Conservation (phyloP, 2,329 filamentous ascomycete species). For the Paecilomyces sp. region DNA sequence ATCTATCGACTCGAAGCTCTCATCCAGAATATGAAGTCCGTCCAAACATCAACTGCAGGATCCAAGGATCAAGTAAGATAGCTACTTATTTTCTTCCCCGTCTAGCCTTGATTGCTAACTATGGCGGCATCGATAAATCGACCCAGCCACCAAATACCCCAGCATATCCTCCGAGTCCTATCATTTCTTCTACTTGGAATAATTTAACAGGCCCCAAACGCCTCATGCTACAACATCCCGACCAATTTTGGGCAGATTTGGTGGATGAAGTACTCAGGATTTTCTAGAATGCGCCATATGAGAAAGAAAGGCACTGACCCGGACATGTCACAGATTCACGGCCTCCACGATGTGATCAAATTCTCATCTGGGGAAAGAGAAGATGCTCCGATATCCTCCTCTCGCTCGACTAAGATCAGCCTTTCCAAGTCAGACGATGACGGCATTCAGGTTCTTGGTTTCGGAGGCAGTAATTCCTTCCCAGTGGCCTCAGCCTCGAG, state of each 20-base stretch:
- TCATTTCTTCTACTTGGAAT: background rate
- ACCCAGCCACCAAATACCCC: background rate
- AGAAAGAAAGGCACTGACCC: background rate
- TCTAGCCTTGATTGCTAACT: too few relatives aligned
- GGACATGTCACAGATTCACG: background rate
- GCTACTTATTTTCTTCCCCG: too few relatives aligned
- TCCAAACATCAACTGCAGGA: background rate
- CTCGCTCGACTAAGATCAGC: background rate
- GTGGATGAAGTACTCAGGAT: background rate
- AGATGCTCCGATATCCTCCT: background rate
- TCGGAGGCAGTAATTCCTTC: background rate
- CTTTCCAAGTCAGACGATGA: background rate
- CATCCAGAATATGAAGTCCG: background rate
- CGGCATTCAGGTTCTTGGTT: background rate
- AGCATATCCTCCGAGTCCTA: too few relatives aligned
- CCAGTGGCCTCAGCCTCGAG: background rate
- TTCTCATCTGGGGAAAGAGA: background rate
- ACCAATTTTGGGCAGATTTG: background rate
- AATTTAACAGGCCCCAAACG: background rate
- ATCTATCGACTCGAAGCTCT: slow-evolving; percentile 9
- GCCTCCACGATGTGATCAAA: background rate
- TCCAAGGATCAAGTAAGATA: background rate
- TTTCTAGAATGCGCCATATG: background rate
- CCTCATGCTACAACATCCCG: background rate
- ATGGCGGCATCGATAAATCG: background rate